A percentile compares a stretch with the other conserved stretches of the same genome.
phyloP scores from a whole-genome alignment of 352 stramenopile genomes.

The Salisapilia sapeloensis region DNA sequence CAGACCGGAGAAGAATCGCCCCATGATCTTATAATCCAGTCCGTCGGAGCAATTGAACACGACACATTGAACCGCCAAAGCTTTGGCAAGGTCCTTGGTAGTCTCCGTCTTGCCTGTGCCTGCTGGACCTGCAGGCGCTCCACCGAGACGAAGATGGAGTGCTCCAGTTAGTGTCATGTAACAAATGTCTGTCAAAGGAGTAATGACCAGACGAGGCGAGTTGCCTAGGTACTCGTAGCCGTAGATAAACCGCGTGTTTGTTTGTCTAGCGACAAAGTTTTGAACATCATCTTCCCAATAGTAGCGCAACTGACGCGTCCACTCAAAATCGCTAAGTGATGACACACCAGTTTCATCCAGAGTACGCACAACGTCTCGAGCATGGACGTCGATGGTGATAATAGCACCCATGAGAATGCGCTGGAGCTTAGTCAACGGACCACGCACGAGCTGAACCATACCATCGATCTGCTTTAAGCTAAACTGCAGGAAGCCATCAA shows the following conservation, averaged over 20 bases:
- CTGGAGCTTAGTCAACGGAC: slow-evolving; percentile 70
- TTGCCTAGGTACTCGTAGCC: slow-evolving; percentile 79
- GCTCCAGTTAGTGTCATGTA: slow-evolving; percentile 93
- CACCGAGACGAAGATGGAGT: slow-evolving; percentile 83
- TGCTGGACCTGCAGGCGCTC: slow-evolving; percentile 83
- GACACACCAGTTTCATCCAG: slow-evolving; percentile 66
- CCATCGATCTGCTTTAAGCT: slow-evolving; percentile 85
- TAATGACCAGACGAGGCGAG: slow-evolving; percentile 68
- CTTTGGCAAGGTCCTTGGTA: slow-evolving; percentile 89
- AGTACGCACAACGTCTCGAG: slow-evolving; percentile 76
- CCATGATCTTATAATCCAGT: slow-evolving; percentile 95
- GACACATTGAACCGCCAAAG: slow-evolving; percentile 87
- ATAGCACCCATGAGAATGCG: slow-evolving; percentile 81
- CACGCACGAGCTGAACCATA: slow-evolving; percentile 83
- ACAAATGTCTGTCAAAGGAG: slow-evolving; percentile 73
- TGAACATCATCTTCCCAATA: slow-evolving; percentile 80
- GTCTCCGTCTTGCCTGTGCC: slow-evolving; percentile 92
- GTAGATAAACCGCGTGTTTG: slow-evolving; percentile 75
- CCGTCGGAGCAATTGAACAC: slow-evolving; percentile 94
- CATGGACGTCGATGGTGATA: slow-evolving; percentile 87
- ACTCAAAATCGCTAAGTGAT: slow-evolving; percentile 81
- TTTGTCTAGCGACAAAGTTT: slow-evolving; percentile 71
- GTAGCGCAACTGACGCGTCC: slow-evolving; percentile 81
- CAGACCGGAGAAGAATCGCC: slow-evolving; percentile 88
- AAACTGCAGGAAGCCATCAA: slow-evolving; percentile 75